phyloP scores from a whole-genome alignment of 2,329 filamentous ascomycete species.

The Scytalidium sp. region DNA sequence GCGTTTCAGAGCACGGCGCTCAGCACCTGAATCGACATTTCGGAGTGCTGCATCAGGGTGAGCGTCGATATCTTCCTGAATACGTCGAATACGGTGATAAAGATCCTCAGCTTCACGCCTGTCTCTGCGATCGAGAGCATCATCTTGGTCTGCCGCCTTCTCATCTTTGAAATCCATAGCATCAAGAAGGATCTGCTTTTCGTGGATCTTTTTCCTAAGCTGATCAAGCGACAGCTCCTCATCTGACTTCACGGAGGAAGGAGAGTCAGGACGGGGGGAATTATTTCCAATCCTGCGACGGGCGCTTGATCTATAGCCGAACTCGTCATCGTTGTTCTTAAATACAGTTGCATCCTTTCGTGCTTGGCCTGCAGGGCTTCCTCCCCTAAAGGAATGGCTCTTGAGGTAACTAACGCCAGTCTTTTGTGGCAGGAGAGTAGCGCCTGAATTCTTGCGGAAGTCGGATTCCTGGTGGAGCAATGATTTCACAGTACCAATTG shows the following conservation, averaged over 20 bases:
- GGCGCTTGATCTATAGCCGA: conserved; percentile 91
- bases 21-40: conserved; percentile 79
- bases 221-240: conserved; percentile 87
- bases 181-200: conserved; percentile 91
- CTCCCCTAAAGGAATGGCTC: conserved; percentile 82
- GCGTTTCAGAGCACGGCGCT: conserved; percentile 79
- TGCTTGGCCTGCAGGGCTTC: conserved; percentile 51
- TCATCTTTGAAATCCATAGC: conserved; percentile 97
- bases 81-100: conserved; percentile 83
- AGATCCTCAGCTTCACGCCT: conserved; percentile 90
- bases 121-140: conserved; percentile 85
- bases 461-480: conserved; percentile 89
- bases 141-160: conserved; percentile 84
- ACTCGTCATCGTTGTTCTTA: conserved; percentile 91
- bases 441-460: conserved; percentile 81
- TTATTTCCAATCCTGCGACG: conserved; percentile 72
- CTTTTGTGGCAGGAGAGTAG: conserved; percentile 87
- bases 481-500: conserved; percentile 88
- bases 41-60: conserved; percentile 75
- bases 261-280: conserved; percentile 78
- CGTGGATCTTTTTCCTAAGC: conserved; percentile 84
- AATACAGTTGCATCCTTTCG: conserved; percentile 96
- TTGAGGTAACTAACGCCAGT: conserved; percentile 99
- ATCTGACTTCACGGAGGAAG: conserved; percentile 63
- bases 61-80: conserved; percentile 91